These are phyloP conservation scores for Magnaporthiopsis rhizophila DNA, from an alignment of 2,329 filamentous ascomycete species.

Conservation along the genomic window DNA sequence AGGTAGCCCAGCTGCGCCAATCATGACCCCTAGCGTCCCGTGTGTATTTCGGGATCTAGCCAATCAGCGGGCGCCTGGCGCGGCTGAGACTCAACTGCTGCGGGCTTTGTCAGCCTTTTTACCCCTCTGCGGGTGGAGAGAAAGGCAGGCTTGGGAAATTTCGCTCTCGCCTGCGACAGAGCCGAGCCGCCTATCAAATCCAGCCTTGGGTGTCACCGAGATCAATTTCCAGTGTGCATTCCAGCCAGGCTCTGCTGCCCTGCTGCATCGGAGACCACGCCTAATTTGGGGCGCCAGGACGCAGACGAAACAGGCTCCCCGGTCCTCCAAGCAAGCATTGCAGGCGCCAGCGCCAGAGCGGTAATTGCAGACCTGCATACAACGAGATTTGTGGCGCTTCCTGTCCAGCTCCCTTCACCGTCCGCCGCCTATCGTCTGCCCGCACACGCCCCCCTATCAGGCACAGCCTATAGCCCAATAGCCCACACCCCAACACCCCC, in stretches of 20 bases:
- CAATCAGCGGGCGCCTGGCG: slow-evolving; percentile 2
- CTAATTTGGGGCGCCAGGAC: background rate
- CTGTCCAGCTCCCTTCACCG: background rate
- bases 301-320: background rate
- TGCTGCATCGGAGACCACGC: background rate
- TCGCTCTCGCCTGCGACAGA: background rate
- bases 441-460: background rate
- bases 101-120: background rate
- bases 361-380: slow-evolving; percentile 1
- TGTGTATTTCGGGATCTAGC: background rate
- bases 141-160: background rate
- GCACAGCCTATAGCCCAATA: background rate
- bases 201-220: background rate
- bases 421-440: background rate
- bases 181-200: background rate
- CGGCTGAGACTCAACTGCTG: background rate
- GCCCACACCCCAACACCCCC: background rate
- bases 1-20: background rate
- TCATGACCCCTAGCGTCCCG: background rate
- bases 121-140: background rate
- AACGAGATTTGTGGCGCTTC: background rate
- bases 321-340: background rate
- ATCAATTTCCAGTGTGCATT: background rate
- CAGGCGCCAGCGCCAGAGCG: background rate
- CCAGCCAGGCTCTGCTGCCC: background rate